Base-by-base conservation (phyloP, 2,329 filamentous ascomycete genomes). In the Thielaviopsis populi region DNA sequence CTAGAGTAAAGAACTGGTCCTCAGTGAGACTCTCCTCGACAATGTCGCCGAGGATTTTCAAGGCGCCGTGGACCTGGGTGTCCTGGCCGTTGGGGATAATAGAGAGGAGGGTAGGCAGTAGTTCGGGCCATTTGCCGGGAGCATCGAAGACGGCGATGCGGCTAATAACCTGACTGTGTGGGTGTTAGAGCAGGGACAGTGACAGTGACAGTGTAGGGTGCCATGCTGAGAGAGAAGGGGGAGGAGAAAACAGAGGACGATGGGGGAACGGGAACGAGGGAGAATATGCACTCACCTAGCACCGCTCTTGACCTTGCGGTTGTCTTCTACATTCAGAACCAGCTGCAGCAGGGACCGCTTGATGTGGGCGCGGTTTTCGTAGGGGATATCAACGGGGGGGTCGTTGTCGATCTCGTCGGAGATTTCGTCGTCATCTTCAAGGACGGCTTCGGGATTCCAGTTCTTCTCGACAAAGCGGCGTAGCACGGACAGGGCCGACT, bases 91-190 rank as follows among this genome's bases (percentile, higher is more conserved):
- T 82, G 63, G 87, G 83, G 70, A 97, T 88, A 61, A 91, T 80
- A 53, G 83, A 82, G 67, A 99, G 82, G 50, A 97, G 79, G 41
- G 84, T 83, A 24, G 90, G 89, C 37, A 99, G 83, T 53, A 99
- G 83, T 68, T 83, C 83, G n/a, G 91, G 90, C 94, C 94, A 99
- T 70, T 91, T 83, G 66, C 96, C 90, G 62, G 94, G 94, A 72
- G 95, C 97, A 76, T 99, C 94, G 70, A 86, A 83, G 68, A 85
- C 87, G 64, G 94, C 94, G 69, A 99, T 95, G 77, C 96, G 97
- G 78, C 91, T 92, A 67, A 96, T 89, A 4, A 87, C 82, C 69
- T 81, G 84, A 73, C 83, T 85, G 65, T n/a, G 61, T 33, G 17
- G 13, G 10, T 53, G 46, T 50, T 54, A 41, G 22, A 50, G n/a